Evolutionary conservation across 2,329 filamentous ascomycete genomes (phyloP).

Genomic region (Penicillium expansum): DNA sequence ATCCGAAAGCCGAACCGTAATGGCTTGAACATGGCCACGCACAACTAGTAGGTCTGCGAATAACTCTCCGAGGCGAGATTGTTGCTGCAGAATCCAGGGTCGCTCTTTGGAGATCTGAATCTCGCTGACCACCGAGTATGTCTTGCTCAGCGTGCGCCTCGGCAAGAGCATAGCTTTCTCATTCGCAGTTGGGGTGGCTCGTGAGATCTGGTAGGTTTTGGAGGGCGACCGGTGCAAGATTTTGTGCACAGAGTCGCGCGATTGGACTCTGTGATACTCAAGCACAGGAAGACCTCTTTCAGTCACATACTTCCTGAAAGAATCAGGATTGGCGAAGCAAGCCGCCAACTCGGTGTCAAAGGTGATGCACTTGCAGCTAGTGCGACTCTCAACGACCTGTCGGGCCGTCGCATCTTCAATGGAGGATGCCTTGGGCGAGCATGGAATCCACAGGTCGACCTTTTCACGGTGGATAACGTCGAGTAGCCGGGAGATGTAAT

Average conservation of each 20-base stretch:
- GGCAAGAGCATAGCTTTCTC: slow-evolving; percentile 61
- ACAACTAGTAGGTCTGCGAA: slow-evolving; percentile 70
- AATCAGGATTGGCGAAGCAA: slow-evolving; percentile 62
- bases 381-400: slow-evolving; percentile 58
- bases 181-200: slow-evolving; percentile 41
- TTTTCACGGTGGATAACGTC: slow-evolving; percentile 59
- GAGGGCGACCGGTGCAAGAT: slow-evolving; percentile 49
- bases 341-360: slow-evolving; percentile 57
- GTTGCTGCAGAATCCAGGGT: slow-evolving; percentile 69
- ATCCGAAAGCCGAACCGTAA: slow-evolving; percentile 65
- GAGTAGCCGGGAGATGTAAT: slow-evolving; percentile 58
- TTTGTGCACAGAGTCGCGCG: slow-evolving; percentile 51
- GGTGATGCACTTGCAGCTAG: slow-evolving; percentile 62
- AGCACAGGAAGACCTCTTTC: slow-evolving; percentile 56
- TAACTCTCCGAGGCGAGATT: slow-evolving; percentile 63
- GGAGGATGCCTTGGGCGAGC: slow-evolving; percentile 65
- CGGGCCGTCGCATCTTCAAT: slow-evolving; percentile 66
- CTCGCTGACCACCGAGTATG: slow-evolving; percentile 53
- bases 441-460: slow-evolving; percentile 70
- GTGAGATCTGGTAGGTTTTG: slow-evolving; percentile 63
- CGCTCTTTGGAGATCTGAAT: slow-evolving; percentile 55
- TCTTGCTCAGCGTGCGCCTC: slow-evolving; percentile 51
- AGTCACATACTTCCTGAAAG: slow-evolving; percentile 60
- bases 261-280: slow-evolving; percentile 54
- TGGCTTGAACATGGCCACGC: slow-evolving; percentile 62